phyloP scores from a whole-genome alignment of 805 yeast genomes.

The Diddensiella santjacobensis region DNA sequence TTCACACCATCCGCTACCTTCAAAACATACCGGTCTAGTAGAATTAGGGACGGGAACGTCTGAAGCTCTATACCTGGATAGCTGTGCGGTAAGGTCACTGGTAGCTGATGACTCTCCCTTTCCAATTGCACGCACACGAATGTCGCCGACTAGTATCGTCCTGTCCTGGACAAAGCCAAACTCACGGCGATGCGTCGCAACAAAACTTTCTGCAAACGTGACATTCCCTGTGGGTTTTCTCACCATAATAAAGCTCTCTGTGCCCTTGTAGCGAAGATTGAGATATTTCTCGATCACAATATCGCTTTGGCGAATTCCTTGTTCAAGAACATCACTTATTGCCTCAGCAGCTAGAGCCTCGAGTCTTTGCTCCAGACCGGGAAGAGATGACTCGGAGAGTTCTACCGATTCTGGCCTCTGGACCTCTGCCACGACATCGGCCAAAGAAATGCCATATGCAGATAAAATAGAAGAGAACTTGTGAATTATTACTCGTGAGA shows the following conservation, averaged over 20 bases:
- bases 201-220: conserved; percentile 16
- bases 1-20: background rate
- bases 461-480: conserved; percentile 77
- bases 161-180: conserved; percentile 8
- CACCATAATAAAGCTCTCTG: conserved; percentile 84
- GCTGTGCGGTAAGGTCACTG: background rate
- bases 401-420: conserved; percentile 64
- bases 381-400: conserved; percentile 33
- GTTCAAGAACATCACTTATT: conserved; percentile 39
- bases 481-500: conserved; percentile 64
- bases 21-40: conserved; percentile 5
- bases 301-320: conserved; percentile 46
- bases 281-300: conserved; percentile 60
- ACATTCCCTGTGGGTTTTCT: conserved; percentile 9
- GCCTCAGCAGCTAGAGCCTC: conserved; percentile 44
- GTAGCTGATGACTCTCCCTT: background rate
- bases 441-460: conserved; percentile 83
- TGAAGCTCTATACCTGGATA: background rate
- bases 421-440: conserved; percentile 72
- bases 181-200: conserved; percentile 20
- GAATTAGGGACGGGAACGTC: background rate
- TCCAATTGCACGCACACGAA: conserved; percentile 1
- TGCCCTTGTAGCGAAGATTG: conserved; percentile 79
- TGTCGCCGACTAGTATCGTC: conserved; percentile 1
- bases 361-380: conserved; percentile 44